Evolutionary conservation across 345 rosid species (phyloP), one percentile per base, ranked within the genome.

Genomic region (Passiflora organensis): DNA sequence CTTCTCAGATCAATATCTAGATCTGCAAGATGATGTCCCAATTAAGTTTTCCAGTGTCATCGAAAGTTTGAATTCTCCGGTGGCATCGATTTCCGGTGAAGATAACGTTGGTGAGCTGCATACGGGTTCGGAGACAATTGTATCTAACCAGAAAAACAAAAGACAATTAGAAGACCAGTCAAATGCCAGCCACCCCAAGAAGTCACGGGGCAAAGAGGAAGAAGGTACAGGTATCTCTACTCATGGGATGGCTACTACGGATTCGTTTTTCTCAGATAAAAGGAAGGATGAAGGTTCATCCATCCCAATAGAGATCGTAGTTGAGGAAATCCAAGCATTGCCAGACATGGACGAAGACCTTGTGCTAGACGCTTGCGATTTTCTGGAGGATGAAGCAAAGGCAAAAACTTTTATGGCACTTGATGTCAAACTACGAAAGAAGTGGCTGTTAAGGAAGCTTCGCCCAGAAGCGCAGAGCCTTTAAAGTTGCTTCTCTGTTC

Each of bases 271-370:
- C 15, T 51, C 65, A 1, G 78, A 69, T 18, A 58, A 72, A 47
- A 76, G 68, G 60, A 71, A 55, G 34, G 72, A 58, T 1, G 78
- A 63, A 41, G 48, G 25, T 54, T 50, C 70, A 0, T 47, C 68
- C 5, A 18, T 72, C 28, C 53, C 80, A 2, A 78, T 82, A 56
- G 97, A 90, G 69, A 69, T 62, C 10, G 87, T 70, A 0, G 68
- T 90, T 56, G 78, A 58, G 59, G 91, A 94, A 6, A 63, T 90
- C 59, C 95, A 90, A 69, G 84, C 74, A 1, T 68, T 87, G 49
- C 82, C 90, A 15, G 88, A 81, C 43, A 81, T 90, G 85, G 95
- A 90, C 49, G 95, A 84, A 48, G 97, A 90, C 42, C 85, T 86
- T 47, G 72, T 87, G 72, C 51, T 90, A 51, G 97, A 90, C 65